These are phyloP conservation scores for Arthrobotrys entomopaga DNA, from an alignment of 2,329 filamentous ascomycete species.

Conservation along the genomic window DNA sequence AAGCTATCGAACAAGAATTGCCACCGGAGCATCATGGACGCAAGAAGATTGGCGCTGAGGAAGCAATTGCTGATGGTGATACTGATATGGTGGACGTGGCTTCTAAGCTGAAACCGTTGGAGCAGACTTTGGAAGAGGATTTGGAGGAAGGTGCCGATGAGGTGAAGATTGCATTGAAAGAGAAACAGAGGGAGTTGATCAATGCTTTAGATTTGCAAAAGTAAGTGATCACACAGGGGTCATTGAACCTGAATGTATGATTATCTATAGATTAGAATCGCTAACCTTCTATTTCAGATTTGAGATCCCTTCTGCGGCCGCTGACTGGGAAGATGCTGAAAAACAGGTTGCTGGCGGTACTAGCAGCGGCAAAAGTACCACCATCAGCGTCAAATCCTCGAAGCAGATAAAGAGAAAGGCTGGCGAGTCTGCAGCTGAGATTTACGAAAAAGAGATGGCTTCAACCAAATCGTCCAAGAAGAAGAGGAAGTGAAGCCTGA, in stretches of 20 bases:
- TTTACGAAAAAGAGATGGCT: slow-evolving; percentile 69
- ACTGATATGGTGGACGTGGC: slow-evolving; percentile 71
- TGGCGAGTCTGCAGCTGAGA: slow-evolving; percentile 68
- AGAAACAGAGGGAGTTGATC: slow-evolving; percentile 87
- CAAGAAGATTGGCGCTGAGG: slow-evolving; percentile 61
- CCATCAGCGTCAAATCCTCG: slow-evolving; percentile 81
- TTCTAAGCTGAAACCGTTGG: slow-evolving; percentile 75
- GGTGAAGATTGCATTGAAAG: slow-evolving; percentile 69
- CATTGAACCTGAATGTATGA: neutral
- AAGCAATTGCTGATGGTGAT: slow-evolving; percentile 71
- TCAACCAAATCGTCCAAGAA: slow-evolving; percentile 45
- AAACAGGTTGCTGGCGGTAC: slow-evolving; percentile 73
- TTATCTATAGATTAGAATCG: too few species aligned
- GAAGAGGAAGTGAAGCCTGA: slow-evolving; percentile 40
- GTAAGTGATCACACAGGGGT: slow-evolving; percentile 66
- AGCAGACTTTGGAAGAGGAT: slow-evolving; percentile 79
- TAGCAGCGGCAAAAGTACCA: slow-evolving; percentile 68
- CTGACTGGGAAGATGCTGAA: slow-evolving; percentile 76
- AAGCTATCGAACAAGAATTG: slow-evolving; percentile 75
- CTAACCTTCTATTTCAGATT: slow-evolving; percentile 64
- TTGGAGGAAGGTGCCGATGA: slow-evolving; percentile 84
- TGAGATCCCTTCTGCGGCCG: slow-evolving; percentile 70
- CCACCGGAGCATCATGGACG: slow-evolving; percentile 66
- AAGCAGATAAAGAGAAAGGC: slow-evolving; percentile 80
- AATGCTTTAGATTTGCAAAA: slow-evolving; percentile 88